phyloP scores from a whole-genome alignment of 441 rosid genomes.

The Daphne laureola region DNA sequence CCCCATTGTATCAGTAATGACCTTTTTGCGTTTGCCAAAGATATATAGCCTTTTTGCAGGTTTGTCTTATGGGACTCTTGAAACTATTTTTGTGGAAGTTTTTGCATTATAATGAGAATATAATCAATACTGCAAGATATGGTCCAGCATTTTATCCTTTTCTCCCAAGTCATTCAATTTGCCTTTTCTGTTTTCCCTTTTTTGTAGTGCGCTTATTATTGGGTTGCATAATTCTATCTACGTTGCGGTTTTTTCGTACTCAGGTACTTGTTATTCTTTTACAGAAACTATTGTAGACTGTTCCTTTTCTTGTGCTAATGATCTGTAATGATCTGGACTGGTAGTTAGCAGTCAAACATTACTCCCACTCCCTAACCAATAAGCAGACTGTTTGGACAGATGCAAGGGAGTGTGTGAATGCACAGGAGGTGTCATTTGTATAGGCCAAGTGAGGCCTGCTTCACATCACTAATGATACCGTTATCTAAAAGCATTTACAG shows the following conservation, averaged over 20 bases:
- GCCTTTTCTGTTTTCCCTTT: slow-evolving; percentile 13
- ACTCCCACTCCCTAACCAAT: not conserved
- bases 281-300: not conserved
- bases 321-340: too few species aligned
- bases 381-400: too few species aligned
- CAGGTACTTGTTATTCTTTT: slow-evolving; percentile 45
- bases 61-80: slow-evolving; percentile 16
- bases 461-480: too few species aligned
- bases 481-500: not conserved
- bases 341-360: not conserved
- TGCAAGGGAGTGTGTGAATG: too few species aligned
- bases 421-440: too few species aligned
- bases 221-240: slow-evolving; percentile 59
- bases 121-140: not conserved
- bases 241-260: slow-evolving; percentile 68
- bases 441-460: too few species aligned
- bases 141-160: not conserved
- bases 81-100: not conserved
- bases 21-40: slow-evolving; percentile 62
- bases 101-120: not conserved
- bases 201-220: slow-evolving; percentile 66
- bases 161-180: not conserved
- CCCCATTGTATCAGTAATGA: slow-evolving; percentile 39
- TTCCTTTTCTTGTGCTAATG: not conserved
- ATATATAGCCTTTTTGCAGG: slow-evolving; percentile 65